phyloP scores from a whole-genome alignment of 257 asterid species.

The Capsicum pubescens region DNA sequence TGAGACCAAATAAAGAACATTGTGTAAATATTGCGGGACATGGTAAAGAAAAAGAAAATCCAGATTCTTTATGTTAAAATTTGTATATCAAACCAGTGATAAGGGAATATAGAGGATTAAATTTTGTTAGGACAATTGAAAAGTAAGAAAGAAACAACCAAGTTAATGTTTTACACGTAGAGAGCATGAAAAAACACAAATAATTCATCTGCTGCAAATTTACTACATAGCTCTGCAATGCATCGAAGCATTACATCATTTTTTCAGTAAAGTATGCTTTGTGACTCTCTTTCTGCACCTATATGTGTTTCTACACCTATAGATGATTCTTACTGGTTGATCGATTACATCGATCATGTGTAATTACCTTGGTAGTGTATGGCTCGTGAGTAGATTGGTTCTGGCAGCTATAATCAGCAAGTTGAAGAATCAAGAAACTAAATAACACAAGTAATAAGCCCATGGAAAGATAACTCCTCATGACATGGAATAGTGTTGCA shows the following conservation, averaged over 20 bases:
- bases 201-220: not conserved
- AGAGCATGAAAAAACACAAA: not conserved
- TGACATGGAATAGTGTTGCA: not conserved
- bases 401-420: constrained; percentile 14
- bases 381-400: not conserved
- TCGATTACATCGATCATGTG: not conserved
- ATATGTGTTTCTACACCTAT: no score
- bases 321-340: not conserved
- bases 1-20: not conserved
- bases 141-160: not conserved
- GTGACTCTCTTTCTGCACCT: no score
- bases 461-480: not conserved
- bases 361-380: not conserved
- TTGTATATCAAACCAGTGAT: not conserved
- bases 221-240: not conserved
- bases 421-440: not conserved
- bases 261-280: not conserved
- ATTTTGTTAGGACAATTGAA: not conserved
- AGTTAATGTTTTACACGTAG: not conserved
- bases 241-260: not conserved
- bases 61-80: not conserved
- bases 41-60: not conserved
- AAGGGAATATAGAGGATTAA: not conserved
- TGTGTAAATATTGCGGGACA: not conserved
- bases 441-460: not conserved